Evolutionary conservation across 176 grass and related monocot genomes (phyloP).

Genomic region (Saccharum spontaneum): DNA sequence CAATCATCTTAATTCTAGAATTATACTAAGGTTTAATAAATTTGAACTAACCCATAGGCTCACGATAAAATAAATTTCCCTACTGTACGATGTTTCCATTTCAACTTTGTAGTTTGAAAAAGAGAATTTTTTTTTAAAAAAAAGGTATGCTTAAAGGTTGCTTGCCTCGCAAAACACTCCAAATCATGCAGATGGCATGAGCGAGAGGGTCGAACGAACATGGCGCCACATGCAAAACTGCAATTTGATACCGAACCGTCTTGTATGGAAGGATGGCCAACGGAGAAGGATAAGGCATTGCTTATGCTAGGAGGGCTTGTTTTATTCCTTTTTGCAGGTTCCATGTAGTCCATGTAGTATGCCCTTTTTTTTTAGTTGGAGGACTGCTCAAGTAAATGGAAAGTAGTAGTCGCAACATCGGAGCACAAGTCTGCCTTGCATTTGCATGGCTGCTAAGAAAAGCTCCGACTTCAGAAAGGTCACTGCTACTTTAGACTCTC

Average conservation of each 20-base stretch:
- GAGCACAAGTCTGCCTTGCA: background rate
- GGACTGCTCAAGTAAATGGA: background rate
- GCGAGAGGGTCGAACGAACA: background rate
- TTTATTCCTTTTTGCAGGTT: background rate
- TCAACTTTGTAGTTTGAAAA: too few relatives aligned
- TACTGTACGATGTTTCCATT: too few relatives aligned
- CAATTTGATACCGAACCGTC: background rate
- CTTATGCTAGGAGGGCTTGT: background rate
- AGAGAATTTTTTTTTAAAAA: too few relatives aligned
- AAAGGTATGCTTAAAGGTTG: background rate
- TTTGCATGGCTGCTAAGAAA: background rate
- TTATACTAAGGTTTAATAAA: background rate
- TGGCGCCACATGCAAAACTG: background rate
- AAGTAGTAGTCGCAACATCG: background rate
- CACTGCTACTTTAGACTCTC: background rate
- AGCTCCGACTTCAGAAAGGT: background rate
- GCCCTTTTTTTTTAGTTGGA: background rate
- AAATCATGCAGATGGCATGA: background rate
- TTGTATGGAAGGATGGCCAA: background rate
- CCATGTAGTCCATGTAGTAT: background rate
- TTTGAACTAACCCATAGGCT: background rate
- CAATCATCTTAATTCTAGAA: background rate
- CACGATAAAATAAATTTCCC: too few relatives aligned
- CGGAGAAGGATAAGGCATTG: background rate
- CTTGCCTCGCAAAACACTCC: background rate